Percentiles rank a stretch among this genome's conserved stretches.
These are phyloP conservation scores for Eutypa lata DNA, from an alignment of 2,329 filamentous ascomycete species.

Conservation along the genomic window DNA sequence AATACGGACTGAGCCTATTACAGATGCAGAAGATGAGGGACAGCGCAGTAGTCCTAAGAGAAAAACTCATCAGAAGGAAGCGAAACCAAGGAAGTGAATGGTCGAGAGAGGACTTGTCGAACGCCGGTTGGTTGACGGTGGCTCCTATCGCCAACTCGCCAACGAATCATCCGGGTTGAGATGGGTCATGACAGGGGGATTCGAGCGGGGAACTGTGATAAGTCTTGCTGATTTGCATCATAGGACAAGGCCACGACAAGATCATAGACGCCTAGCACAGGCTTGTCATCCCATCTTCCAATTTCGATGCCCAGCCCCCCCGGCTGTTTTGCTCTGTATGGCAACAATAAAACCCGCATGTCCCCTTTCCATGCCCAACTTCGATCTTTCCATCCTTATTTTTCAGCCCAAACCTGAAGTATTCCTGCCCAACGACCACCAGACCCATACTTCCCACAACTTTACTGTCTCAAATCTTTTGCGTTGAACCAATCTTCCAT, in stretches of 20 bases:
- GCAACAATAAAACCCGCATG: slow-evolving; percentile 48
- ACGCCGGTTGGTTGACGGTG: not conserved
- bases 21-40: slow-evolving; percentile 35
- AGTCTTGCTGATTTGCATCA: not conserved
- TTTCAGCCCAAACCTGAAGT: slow-evolving; percentile 31
- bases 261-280: not conserved
- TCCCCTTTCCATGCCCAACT: slow-evolving; percentile 42
- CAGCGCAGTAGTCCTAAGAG: slow-evolving; percentile 40
- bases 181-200: not conserved
- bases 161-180: not conserved
- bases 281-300: slow-evolving; percentile 16
- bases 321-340: slow-evolving; percentile 18
- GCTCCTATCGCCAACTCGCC: not conserved
- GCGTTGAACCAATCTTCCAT: slow-evolving; percentile 8
- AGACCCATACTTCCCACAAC: slow-evolving; percentile 20
- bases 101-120: not conserved
- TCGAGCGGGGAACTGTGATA: not conserved
- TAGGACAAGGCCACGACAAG: not conserved
- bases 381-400: slow-evolving; percentile 29
- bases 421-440: slow-evolving; percentile 33
- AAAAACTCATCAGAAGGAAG: slow-evolving; percentile 4
- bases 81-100: slow-evolving; percentile 7
- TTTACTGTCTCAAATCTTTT: slow-evolving; percentile 20
- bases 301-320: slow-evolving; percentile 26
- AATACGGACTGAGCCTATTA: slow-evolving; percentile 36